Conservation (phyloP, 495 filamentous ascomycete genomes). For the Venustampulla echinocandica region DNA sequence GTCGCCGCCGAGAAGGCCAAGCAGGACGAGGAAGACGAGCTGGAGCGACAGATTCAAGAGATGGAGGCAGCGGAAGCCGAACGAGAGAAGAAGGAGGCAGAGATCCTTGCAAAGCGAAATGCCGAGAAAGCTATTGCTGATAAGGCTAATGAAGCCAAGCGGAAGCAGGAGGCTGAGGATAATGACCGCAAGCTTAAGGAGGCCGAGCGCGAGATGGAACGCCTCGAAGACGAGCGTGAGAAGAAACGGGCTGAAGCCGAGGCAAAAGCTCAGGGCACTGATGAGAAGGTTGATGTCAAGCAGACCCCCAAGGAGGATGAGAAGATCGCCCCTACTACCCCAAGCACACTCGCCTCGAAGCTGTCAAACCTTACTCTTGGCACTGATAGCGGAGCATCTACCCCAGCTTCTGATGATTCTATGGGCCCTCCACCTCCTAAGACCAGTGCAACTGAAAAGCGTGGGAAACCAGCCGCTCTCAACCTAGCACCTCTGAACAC, state of each 20-base stretch:
- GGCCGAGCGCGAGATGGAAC: slow-evolving; percentile 45
- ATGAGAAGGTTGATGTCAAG: slow-evolving; percentile 25
- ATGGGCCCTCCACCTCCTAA: slow-evolving; percentile 46
- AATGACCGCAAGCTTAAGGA: slow-evolving; percentile 50
- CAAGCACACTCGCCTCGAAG: slow-evolving; percentile 33
- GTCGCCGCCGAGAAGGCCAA: slow-evolving; percentile 48
- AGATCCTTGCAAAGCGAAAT: slow-evolving; percentile 44
- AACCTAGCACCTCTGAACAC: slow-evolving; percentile 69
- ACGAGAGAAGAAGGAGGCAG: slow-evolving; percentile 39
- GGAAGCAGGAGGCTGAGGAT: slow-evolving; percentile 44
- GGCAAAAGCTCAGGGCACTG: neutral
- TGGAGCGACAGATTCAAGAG: slow-evolving; percentile 40
- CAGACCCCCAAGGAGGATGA: slow-evolving; percentile 17
- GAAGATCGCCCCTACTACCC: slow-evolving; percentile 25
- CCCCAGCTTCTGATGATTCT: slow-evolving; percentile 44
- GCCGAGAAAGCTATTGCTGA: slow-evolving; percentile 53
- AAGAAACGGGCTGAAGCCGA: slow-evolving; percentile 29
- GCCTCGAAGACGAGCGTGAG: slow-evolving; percentile 46
- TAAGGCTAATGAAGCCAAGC: slow-evolving; percentile 50
- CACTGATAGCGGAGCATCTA: slow-evolving; percentile 30
- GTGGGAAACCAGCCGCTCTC: slow-evolving; percentile 65
- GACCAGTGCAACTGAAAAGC: slow-evolving; percentile 42
- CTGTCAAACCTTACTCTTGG: slow-evolving; percentile 33
- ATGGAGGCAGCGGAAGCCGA: slow-evolving; percentile 44
- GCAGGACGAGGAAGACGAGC: slow-evolving; percentile 45